Base-by-base conservation (phyloP, 148 eudicot species). In the Amaranthus cruentus region DNA sequence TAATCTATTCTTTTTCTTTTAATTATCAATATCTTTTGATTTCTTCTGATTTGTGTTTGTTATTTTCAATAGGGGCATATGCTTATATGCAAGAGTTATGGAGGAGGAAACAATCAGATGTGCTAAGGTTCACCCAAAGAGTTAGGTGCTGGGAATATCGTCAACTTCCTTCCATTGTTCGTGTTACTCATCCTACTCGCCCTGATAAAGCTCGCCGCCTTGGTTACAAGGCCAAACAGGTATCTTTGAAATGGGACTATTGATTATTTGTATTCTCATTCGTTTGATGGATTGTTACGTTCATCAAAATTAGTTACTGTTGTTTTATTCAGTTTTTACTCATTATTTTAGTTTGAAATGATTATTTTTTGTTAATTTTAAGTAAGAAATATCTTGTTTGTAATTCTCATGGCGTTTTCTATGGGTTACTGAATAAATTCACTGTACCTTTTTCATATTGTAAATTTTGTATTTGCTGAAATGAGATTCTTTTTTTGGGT, bases 201-300 rank as follows among this genome's bases (percentile, higher is more conserved):
- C 88, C 88, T 60, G 88, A 85, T 59, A 85, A 82, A 81, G 88
- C 88, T 55, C 84, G 88, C 28, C 85, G 88, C 59, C 81, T 85
- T 47, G 88, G 86, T 38, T 83, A 83, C 88, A 85, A 85, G 73
- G 88, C 88, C 75, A 85, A 85, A 78, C 88, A 85, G 88, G 88
- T 85, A 42, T 9, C 9, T 3, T 5, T 68, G 55, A 0, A 3
- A 50, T n/a, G 50, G 9, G 10, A 2, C 2, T 14, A 5, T 0
- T 50, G 49, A 3, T 21, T 42, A 18, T 55, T n/a, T 15, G 6
- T 6, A 7, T 5, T 63, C 44, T 42, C 2, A 7, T 44, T 12
- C 7, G 4, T 55, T 15, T 38, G 52, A 10, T 43, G 68, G 14
- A 0, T 5, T 55, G 43, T 48, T 64, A n/a, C 6, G 1, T 54